Conservation (phyloP, 2,329 filamentous ascomycete species). For the Botrytis squamosa region DNA sequence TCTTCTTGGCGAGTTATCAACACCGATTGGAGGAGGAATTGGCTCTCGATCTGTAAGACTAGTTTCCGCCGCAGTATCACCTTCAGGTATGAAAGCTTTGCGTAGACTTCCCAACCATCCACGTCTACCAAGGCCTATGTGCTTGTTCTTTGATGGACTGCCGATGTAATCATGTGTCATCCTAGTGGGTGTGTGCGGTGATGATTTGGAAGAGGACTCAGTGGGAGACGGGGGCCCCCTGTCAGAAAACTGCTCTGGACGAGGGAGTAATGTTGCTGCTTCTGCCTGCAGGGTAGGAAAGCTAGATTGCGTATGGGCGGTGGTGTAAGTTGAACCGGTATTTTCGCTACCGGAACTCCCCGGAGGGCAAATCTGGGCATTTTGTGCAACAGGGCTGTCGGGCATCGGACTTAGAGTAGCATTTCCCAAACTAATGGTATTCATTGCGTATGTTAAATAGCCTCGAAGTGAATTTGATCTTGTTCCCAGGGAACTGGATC, state of each 20-base stretch:
- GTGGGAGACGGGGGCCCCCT: neutral
- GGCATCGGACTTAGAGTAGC: constrained; percentile 27
- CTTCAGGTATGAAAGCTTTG: constrained; percentile 30
- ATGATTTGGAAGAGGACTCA: constrained; percentile 14
- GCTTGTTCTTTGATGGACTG: constrained; percentile 58
- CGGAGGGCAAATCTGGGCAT: constrained; percentile 23
- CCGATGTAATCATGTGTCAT: constrained; percentile 40
- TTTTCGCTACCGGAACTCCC: constrained; percentile 32
- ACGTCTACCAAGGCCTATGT: constrained; percentile 30
- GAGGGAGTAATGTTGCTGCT: constrained; percentile 35
- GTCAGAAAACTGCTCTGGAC: constrained; percentile 23
- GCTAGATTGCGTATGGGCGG: constrained; percentile 37
- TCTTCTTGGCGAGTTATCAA: constrained; percentile 38
- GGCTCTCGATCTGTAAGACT: constrained; percentile 22
- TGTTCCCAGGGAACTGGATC: constrained; percentile 34
- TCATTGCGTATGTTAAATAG: constrained; percentile 34
- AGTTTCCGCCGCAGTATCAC: neutral
- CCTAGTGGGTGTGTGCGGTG: constrained; percentile 26
- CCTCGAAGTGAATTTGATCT: constrained; percentile 37
- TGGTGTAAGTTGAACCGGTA: constrained; percentile 33
- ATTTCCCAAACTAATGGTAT: constrained; percentile 32
- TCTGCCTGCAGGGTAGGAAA: constrained; percentile 36
- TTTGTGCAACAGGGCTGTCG: constrained; percentile 23
- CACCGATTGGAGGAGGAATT: constrained; percentile 33
- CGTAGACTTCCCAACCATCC: constrained; percentile 67